These are phyloP conservation scores for Dactylellina cionopaga DNA, from an alignment of 2,329 filamentous ascomycete species.

Conservation along the genomic window DNA sequence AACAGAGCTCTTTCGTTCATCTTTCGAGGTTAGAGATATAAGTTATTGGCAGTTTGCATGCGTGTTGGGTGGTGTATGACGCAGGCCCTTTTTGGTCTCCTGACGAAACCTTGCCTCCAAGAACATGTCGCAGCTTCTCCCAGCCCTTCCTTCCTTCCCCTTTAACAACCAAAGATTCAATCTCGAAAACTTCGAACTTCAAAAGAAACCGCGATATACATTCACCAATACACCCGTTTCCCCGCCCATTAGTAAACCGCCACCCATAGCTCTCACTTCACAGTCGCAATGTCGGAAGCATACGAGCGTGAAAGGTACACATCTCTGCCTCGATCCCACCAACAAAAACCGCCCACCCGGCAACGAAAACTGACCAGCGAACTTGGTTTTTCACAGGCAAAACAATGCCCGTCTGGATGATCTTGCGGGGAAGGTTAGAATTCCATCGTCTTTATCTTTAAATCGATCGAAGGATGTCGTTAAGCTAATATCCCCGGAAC, in stretches of 20 bases:
- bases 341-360: slow-evolving; percentile 2
- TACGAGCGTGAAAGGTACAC: slow-evolving; percentile 70
- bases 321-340: slow-evolving; percentile 8
- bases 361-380: slow-evolving; percentile 46
- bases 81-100: slow-evolving; percentile 16
- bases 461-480: too few species aligned
- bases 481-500: neutral
- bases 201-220: neutral
- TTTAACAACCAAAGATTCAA: slow-evolving; percentile 1
- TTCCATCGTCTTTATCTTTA: neutral
- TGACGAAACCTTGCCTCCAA: slow-evolving; percentile 38
- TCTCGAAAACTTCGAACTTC: neutral
- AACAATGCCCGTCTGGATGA: slow-evolving; percentile 95
- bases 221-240: neutral
- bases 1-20: too few species aligned
- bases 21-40: neutral
- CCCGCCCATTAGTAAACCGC: neutral
- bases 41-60: neutral
- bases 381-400: slow-evolving; percentile 67
- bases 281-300: slow-evolving; percentile 66
- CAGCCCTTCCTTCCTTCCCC: slow-evolving; percentile 18
- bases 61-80: slow-evolving; percentile 16
- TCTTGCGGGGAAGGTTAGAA: slow-evolving; percentile 81
- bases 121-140: slow-evolving; percentile 28
- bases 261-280: neutral